Conservation (phyloP, 305 asterid genomes). For the Rubia tinctorum region DNA sequence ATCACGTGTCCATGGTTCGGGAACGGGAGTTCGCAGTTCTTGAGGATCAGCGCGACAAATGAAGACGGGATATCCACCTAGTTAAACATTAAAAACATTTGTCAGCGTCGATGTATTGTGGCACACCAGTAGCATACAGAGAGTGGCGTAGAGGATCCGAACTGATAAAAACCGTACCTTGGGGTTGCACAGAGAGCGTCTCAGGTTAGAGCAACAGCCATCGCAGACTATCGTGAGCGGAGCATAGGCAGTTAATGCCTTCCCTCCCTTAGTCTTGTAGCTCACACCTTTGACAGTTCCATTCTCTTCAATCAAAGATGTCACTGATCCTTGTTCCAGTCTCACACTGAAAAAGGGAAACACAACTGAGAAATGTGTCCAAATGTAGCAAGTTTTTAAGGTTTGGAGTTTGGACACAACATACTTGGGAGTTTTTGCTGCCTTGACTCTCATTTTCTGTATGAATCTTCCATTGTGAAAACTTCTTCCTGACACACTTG, state of each 20-base stretch:
- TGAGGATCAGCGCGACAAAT: conserved; percentile 34
- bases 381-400: background rate
- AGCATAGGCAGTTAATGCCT: conserved; percentile 23
- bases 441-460: conserved; percentile 38
- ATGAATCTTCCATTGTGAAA: conserved; percentile 44
- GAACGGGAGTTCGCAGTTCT: conserved; percentile 35
- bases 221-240: conserved; percentile 42
- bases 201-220: conserved; percentile 37
- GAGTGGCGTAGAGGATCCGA: no score
- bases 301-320: conserved; percentile 34
- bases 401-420: background rate
- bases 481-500: conserved; percentile 36
- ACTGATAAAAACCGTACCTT: conserved; percentile 12
- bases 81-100: no score
- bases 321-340: conserved; percentile 36
- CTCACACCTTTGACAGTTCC: conserved; percentile 37
- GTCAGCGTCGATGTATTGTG: no score
- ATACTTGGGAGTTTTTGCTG: conserved; percentile 33
- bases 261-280: conserved; percentile 32
- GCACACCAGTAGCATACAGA: no score
- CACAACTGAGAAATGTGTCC: background rate
- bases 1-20: conserved; percentile 40
- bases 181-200: conserved; percentile 32
- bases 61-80: conserved; percentile 40
- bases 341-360: conserved; percentile 22